Evolutionary conservation across 2,329 filamentous ascomycete species (phyloP).

Genomic region (Fusarium sp.): DNA sequence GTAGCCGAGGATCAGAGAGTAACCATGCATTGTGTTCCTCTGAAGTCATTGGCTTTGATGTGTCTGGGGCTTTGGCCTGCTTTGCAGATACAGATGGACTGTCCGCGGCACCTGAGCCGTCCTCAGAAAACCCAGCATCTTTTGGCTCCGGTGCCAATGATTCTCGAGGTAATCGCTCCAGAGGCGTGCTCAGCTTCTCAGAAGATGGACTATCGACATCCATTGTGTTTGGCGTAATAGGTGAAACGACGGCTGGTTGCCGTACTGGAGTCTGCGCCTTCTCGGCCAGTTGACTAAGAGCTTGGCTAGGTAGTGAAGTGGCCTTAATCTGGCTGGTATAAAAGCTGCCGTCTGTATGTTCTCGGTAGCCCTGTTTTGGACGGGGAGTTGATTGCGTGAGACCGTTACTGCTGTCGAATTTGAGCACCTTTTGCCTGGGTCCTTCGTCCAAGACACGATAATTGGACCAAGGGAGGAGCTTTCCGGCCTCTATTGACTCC

Average conservation of each 20-base stretch:
- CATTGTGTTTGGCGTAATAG: not conserved
- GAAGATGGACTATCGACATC: not conserved
- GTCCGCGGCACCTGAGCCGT: not conserved
- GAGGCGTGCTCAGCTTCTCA: not conserved
- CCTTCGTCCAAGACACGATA: slow-evolving; percentile 89
- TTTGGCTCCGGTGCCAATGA: not conserved
- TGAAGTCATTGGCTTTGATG: slow-evolving; percentile 74
- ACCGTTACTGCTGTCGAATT: slow-evolving; percentile 66
- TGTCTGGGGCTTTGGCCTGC: slow-evolving; percentile 16
- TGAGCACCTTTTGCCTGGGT: slow-evolving; percentile 78
- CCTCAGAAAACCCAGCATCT: not conserved
- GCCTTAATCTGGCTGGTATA: slow-evolving; percentile 75
- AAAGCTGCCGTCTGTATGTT: slow-evolving; percentile 83
- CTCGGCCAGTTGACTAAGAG: slow-evolving; percentile 43
- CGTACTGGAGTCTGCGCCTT: slow-evolving; percentile 38
- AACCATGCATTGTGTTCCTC: slow-evolving; percentile 92
- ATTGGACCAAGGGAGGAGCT: slow-evolving; percentile 81
- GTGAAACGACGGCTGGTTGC: not conserved
- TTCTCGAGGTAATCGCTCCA: not conserved
- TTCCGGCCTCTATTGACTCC: slow-evolving; percentile 84
- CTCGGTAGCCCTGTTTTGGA: slow-evolving; percentile 70
- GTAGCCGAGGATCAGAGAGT: slow-evolving; percentile 81
- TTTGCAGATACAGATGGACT: not conserved
- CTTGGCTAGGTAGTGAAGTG: slow-evolving; percentile 44
- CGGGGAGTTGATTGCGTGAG: slow-evolving; percentile 70